phyloP scores from a whole-genome alignment of 371 early-diverging fungal genomes.

The Mucor lusitanicus region DNA sequence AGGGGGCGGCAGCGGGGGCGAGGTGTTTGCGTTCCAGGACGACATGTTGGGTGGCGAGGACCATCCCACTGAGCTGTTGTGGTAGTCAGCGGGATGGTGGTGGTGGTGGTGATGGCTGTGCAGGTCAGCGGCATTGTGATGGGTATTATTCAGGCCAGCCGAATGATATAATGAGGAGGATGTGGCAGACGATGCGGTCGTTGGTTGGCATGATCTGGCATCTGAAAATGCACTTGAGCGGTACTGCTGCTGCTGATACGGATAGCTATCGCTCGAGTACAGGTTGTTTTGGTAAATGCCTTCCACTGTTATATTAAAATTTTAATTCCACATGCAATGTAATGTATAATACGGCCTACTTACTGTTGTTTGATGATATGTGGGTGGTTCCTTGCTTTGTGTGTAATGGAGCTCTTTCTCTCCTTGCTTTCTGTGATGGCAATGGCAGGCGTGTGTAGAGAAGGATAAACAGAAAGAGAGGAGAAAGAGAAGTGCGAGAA shows the following conservation, averaged over 20 bases:
- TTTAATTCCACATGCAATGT: not conserved
- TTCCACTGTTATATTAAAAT: constrained; percentile 29
- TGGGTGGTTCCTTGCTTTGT: not conserved
- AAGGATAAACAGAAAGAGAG: constrained; percentile 6
- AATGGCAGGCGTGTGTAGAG: not conserved
- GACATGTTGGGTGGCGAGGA: constrained; percentile 12
- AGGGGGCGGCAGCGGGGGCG: constrained; percentile 29
- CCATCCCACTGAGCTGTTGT: not conserved
- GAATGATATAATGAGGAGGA: constrained; percentile 16
- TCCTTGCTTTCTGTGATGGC: not conserved
- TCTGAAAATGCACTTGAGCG: constrained; percentile 39
- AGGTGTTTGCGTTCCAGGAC: constrained; percentile 20
- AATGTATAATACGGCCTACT: not conserved
- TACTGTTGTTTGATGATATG: constrained; percentile 1
- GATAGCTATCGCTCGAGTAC: constrained; percentile 30
- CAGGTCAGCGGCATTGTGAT: not conserved
- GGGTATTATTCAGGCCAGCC: constrained; percentile 17
- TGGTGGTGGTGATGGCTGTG: not conserved
- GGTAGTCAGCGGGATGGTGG: not conserved
- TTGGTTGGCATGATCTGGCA: constrained; percentile 22
- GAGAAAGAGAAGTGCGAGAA: not conserved
- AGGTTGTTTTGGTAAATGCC: constrained; percentile 40
- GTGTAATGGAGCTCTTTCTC: not conserved
- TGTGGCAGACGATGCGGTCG: not conserved
- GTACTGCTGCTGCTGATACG: constrained; percentile 22